These are phyloP conservation scores for Xylaria sp. DNA, from an alignment of 2,329 filamentous ascomycete species.

Conservation along the genomic window DNA sequence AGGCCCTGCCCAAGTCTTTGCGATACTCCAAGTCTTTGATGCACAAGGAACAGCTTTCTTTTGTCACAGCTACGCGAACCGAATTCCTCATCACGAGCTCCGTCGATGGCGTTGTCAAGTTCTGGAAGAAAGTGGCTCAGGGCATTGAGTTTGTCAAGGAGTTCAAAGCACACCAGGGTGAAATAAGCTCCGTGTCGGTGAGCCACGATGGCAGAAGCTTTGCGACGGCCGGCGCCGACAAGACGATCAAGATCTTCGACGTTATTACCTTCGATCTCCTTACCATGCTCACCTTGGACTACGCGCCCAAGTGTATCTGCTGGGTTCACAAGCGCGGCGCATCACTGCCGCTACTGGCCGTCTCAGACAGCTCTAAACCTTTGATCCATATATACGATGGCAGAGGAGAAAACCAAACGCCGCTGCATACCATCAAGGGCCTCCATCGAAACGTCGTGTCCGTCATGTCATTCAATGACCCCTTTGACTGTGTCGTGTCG, in stretches of 20 bases:
- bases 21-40: constrained; percentile 95
- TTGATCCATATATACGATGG: constrained; percentile 83
- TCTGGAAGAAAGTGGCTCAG: constrained; percentile 93
- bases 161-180: constrained; percentile 83
- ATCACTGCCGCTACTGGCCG: constrained; percentile 79
- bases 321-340: constrained; percentile 88
- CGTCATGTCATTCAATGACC: constrained; percentile 83
- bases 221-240: constrained; percentile 77
- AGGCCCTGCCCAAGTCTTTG: constrained; percentile 72
- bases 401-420: constrained; percentile 69
- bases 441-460: constrained; percentile 79
- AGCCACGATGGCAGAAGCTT: constrained; percentile 91
- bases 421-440: constrained; percentile 70
- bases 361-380: constrained; percentile 69
- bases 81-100: constrained; percentile 96
- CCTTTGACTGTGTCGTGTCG: constrained; percentile 85
- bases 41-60: constrained; percentile 93
- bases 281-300: constrained; percentile 73
- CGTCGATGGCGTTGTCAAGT: constrained; percentile 93
- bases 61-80: constrained; percentile 84
- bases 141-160: constrained; percentile 98
- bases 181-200: constrained; percentile 76
- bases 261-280: constrained; percentile 84
- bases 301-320: constrained; percentile 72
- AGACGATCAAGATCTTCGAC: constrained; percentile 74